Percentiles rank a stretch among this genome's conserved stretches.
Conservation (phyloP, 2,329 filamentous ascomycete genomes). For the Orbilia ellipsospora region DNA sequence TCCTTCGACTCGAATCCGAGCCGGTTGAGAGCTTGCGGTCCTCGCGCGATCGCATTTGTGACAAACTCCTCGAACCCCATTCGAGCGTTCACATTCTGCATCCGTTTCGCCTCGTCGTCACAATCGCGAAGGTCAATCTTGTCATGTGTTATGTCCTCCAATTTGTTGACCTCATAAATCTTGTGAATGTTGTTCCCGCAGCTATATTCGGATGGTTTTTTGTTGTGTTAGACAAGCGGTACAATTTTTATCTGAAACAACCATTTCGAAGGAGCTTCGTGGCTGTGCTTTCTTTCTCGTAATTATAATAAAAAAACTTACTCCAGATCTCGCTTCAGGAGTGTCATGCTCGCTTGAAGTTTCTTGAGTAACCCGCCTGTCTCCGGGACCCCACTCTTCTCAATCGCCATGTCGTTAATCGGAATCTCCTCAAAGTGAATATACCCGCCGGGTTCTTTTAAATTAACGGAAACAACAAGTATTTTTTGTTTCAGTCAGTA, state of each 20-base stretch:
- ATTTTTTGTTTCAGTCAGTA: constrained; percentile 2
- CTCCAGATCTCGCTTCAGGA: constrained; percentile 42
- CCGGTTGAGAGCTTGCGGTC: constrained; percentile 33
- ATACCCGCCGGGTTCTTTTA: constrained; percentile 28
- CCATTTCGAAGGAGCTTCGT: constrained; percentile 5
- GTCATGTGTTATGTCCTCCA: constrained; percentile 22
- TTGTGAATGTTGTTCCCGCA: constrained; percentile 45
- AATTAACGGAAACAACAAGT: background rate
- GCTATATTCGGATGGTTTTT: constrained; percentile 19
- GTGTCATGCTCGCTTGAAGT: constrained; percentile 33
- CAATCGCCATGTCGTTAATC: constrained; percentile 36
- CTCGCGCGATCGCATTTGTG: constrained; percentile 37
- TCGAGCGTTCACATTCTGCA: constrained; percentile 44
- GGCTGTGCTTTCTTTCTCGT: constrained; percentile 5
- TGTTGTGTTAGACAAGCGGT: background rate
- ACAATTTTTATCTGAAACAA: constrained; percentile 16
- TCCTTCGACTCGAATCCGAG: constrained; percentile 42
- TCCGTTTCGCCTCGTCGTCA: constrained; percentile 38
- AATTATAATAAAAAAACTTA: constrained; percentile 26
- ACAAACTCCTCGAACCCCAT: constrained; percentile 44
- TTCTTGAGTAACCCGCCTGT: constrained; percentile 43
- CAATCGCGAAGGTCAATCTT: constrained; percentile 39
- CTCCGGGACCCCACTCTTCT: constrained; percentile 24
- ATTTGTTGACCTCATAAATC: constrained; percentile 18
- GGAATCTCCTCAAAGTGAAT: constrained; percentile 48